These are phyloP conservation scores for Desmodesmus armatus DNA, from an alignment of 139 green algal genomes.

Conservation along the genomic window DNA sequence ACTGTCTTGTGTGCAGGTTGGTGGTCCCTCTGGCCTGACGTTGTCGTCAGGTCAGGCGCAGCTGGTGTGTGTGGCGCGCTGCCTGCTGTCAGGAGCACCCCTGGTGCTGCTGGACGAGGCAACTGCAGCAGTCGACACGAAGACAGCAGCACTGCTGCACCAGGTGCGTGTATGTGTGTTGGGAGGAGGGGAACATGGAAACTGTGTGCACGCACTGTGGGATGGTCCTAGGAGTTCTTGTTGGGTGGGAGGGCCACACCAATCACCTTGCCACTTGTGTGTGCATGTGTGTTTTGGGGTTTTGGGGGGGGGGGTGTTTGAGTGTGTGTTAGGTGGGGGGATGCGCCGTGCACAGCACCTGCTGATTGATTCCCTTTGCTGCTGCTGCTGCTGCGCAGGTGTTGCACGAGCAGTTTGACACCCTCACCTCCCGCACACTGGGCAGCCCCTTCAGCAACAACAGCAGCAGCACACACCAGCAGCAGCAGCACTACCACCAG, in stretches of 20 bases:
- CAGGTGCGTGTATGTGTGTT: conserved; percentile 19
- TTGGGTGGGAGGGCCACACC: neutral
- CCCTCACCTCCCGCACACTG: neutral
- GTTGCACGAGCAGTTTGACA: conserved; percentile 29
- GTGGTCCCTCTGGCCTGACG: conserved; percentile 10
- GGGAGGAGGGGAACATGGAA: neutral
- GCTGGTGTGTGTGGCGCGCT: conserved; percentile 80
- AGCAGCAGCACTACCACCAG: neutral
- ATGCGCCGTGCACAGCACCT: neutral
- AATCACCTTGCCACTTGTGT: neutral
- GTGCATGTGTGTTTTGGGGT: neutral
- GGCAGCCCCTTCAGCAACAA: neutral
- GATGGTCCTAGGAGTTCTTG: neutral
- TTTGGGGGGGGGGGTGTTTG: too few species aligned
- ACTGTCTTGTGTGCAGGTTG: conserved; percentile 35
- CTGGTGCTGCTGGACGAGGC: conserved; percentile 84
- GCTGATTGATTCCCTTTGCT: neutral
- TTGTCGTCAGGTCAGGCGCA: conserved; percentile 79
- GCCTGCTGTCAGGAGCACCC: conserved; percentile 66
- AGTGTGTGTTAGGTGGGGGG: neutral
- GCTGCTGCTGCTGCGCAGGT: conserved; percentile 36
- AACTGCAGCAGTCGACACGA: conserved; percentile 68
- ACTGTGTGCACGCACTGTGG: neutral
- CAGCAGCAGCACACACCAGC: conserved; percentile 7
- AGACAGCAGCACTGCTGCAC: conserved; percentile 69